Percentiles rank a stretch among this genome's conserved stretches.
Conservation (phyloP, 2,329 filamentous ascomycete genomes). For the Plectosphaerella sp. region DNA sequence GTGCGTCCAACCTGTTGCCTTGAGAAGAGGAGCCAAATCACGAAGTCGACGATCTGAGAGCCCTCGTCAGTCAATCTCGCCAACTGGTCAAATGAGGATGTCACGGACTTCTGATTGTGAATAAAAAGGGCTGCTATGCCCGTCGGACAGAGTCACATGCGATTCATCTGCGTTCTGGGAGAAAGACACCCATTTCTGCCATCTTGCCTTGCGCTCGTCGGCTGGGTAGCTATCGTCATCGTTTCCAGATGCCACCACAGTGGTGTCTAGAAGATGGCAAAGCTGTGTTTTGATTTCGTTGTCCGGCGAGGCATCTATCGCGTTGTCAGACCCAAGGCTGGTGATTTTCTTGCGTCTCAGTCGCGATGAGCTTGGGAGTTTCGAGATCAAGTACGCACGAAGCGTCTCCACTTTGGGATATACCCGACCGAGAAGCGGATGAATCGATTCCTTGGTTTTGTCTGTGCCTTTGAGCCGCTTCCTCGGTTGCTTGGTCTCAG, state of each 20-base stretch:
- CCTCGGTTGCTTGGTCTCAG: neutral
- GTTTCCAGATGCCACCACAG: conserved; percentile 48
- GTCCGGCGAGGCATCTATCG: conserved; percentile 11
- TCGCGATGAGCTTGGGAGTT: conserved; percentile 63
- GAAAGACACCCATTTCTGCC: conserved; percentile 55
- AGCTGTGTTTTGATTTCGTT: conserved; percentile 38
- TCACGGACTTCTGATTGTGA: conserved; percentile 60
- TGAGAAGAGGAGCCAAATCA: conserved; percentile 73
- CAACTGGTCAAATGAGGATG: neutral
- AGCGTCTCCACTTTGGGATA: conserved; percentile 64
- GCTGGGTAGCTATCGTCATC: conserved; percentile 2
- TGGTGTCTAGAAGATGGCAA: conserved; percentile 60
- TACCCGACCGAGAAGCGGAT: conserved; percentile 29
- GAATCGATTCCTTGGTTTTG: neutral
- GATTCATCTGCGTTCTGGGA: conserved; percentile 60
- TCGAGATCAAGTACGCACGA: conserved; percentile 64
- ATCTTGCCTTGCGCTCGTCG: conserved; percentile 34
- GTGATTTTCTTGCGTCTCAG: conserved; percentile 54
- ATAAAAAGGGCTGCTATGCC: conserved; percentile 36
- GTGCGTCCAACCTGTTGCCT: conserved; percentile 35
- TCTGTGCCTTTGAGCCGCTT: conserved; percentile 3
- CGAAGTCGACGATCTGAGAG: conserved; percentile 67
- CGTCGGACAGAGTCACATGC: conserved; percentile 46
- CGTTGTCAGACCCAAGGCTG: conserved; percentile 29
- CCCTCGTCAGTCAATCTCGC: neutral